Conservation (phyloP, 1,139 yeast species). For the Casaregolazyma suthepensis region DNA sequence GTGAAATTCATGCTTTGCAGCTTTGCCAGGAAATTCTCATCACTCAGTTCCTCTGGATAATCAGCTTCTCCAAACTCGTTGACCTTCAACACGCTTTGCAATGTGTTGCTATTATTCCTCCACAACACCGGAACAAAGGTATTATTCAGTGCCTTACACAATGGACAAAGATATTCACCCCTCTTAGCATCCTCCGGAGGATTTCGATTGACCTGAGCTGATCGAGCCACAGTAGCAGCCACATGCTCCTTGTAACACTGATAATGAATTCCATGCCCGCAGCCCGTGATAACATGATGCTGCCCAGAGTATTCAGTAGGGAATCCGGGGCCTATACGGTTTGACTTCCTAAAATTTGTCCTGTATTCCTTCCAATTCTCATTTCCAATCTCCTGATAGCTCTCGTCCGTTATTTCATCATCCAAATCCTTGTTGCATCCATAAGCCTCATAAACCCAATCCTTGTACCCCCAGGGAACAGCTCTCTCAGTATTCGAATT, state of each 20-base stretch:
- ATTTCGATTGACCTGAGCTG: conserved; percentile 71
- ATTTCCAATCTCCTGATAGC: conserved; percentile 28
- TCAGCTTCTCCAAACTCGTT: conserved; percentile 9
- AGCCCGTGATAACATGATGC: conserved; percentile 61
- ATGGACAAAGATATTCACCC: conserved; percentile 79
- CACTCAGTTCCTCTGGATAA: conserved; percentile 6
- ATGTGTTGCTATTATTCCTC: conserved; percentile 23
- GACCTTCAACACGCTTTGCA: conserved; percentile 7
- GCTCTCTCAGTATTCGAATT: conserved; percentile 56
- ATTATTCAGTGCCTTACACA: conserved; percentile 83
- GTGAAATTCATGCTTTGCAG: conserved; percentile 1
- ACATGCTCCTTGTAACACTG: conserved; percentile 66
- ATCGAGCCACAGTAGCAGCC: conserved; percentile 47
- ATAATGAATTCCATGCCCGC: conserved; percentile 94
- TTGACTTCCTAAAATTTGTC: conserved; percentile 32
- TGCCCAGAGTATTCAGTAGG: conserved; percentile 34
- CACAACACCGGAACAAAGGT: conserved; percentile 70
- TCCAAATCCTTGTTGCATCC: conserved; percentile 51
- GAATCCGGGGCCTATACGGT: conserved; percentile 69
- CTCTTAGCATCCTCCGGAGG: conserved; percentile 68
- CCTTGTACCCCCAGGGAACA: conserved; percentile 57
- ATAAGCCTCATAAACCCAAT: conserved; percentile 63
- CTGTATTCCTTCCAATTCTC: conserved; percentile 39
- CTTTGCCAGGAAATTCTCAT: conserved; percentile 1
- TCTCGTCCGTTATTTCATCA: conserved; percentile 26